Evolutionary conservation across 768 basidiomycete species (phyloP).

Genomic region (Amanita polypyramis): DNA sequence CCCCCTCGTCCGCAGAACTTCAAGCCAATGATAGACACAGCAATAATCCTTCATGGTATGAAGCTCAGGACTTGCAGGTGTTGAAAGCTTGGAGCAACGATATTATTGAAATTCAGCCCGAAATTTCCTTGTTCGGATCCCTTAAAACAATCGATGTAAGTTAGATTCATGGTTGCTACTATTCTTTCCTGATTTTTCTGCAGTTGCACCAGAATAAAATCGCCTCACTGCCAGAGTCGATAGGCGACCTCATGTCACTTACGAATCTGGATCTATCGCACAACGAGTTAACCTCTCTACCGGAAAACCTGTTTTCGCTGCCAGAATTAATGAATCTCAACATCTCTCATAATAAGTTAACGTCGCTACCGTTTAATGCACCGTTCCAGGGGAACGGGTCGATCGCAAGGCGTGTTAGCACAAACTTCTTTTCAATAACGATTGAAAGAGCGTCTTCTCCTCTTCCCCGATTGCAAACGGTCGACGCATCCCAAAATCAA

Average conservation of each 20-base stretch:
- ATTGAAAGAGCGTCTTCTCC: conserved; percentile 54
- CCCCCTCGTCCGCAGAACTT: conserved; percentile 18
- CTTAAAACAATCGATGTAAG: conserved; percentile 73
- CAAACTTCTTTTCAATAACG: conserved; percentile 54
- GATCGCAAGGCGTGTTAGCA: conserved; percentile 19
- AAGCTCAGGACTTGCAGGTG: conserved; percentile 67
- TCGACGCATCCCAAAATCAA: conserved; percentile 62
- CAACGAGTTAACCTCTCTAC: conserved; percentile 55
- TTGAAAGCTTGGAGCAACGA: conserved; percentile 77
- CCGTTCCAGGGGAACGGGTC: conserved; percentile 33
- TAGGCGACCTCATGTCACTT: conserved; percentile 59
- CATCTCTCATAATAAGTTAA: conserved; percentile 59
- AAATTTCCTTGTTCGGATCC: conserved; percentile 77
- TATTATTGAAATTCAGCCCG: conserved; percentile 69
- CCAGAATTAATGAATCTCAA: conserved; percentile 59
- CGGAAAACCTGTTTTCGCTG: conserved; percentile 54
- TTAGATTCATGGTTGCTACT: conserved; percentile 4
- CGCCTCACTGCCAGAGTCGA: conserved; percentile 45
- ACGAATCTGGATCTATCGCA: conserved; percentile 65
- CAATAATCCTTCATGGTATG: conserved; percentile 62
- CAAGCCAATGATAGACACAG: conserved; percentile 24
- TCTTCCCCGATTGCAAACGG: conserved; percentile 50
- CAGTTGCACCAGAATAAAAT: conserved; percentile 75
- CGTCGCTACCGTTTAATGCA: conserved; percentile 48
- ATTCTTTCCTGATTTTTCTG: conserved; percentile 5